Percentiles rank a stretch among this genome's conserved stretches.
phyloP scores from a whole-genome alignment of 805 yeast genomes.

The Metschnikowia amazonensis region DNA sequence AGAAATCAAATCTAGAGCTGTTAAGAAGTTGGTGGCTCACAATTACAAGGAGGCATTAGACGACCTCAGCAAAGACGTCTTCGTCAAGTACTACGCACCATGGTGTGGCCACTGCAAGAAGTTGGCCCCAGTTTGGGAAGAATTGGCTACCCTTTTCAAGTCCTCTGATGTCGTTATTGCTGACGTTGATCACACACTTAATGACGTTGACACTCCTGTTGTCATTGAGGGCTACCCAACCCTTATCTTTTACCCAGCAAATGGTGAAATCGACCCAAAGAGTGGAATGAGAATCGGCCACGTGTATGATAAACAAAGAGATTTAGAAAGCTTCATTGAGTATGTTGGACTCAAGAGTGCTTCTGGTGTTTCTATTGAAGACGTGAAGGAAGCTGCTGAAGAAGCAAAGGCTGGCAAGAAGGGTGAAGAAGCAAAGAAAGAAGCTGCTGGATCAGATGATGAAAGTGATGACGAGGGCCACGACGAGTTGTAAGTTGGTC shows the following conservation, averaged over 20 bases:
- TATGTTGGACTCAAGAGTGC: constrained; percentile 73
- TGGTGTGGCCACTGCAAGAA: constrained; percentile 98
- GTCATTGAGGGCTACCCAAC: constrained; percentile 91
- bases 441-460: constrained; percentile 7
- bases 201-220: constrained; percentile 70
- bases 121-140: constrained; percentile 84
- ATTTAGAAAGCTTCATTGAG: constrained; percentile 60
- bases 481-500: constrained; percentile 35
- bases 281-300: constrained; percentile 51
- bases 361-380: constrained; percentile 46
- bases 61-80: constrained; percentile 58
- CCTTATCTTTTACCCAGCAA: constrained; percentile 82
- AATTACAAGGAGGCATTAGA: constrained; percentile 68
- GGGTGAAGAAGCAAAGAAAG: constrained; percentile 27
- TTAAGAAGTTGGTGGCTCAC: constrained; percentile 74
- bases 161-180: constrained; percentile 62
- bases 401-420: constrained; percentile 21
- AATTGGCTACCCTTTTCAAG: constrained; percentile 71
- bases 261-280: constrained; percentile 39
- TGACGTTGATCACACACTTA: constrained; percentile 82
- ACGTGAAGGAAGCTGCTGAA: constrained; percentile 16
- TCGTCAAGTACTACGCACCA: constrained; percentile 93
- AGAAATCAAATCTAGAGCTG: constrained; percentile 46
- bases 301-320: constrained; percentile 66
- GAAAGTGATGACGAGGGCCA: constrained; percentile 24